Conservation (phyloP, 83 land plant species). For the Larix sibirica region DNA sequence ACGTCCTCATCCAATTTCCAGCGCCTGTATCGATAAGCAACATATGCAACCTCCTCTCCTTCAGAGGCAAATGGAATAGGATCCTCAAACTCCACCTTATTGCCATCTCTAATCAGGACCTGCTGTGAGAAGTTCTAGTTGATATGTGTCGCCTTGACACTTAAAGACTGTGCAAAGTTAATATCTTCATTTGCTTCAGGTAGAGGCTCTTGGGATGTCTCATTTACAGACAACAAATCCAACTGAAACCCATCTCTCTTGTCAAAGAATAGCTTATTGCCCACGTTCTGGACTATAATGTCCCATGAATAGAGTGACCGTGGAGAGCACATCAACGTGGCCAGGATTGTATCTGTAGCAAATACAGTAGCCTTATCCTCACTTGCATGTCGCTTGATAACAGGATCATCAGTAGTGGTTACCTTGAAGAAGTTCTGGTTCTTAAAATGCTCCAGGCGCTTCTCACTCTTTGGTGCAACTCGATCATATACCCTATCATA, state of each 20-base stretch:
- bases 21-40: constrained; percentile 83
- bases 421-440: no score
- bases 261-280: constrained; percentile 93
- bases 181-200: constrained; percentile 96
- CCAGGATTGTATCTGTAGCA: constrained; percentile 87
- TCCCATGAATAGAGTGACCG: constrained; percentile 93
- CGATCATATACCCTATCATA: constrained; percentile 84
- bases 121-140: constrained; percentile 99
- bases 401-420: constrained; percentile 98
- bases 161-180: constrained; percentile 81
- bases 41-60: constrained; percentile 93
- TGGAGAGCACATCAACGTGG: constrained; percentile 90
- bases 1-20: constrained; percentile 95
- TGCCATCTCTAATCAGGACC: constrained; percentile 79
- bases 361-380: constrained; percentile 94
- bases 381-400: constrained; percentile 82
- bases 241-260: constrained; percentile 91
- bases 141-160: constrained; percentile 90
- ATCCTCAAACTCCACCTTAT: constrained; percentile 86
- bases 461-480: constrained; percentile 87
- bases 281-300: constrained; percentile 84
- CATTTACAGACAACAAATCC: constrained; percentile 84
- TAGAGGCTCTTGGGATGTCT: constrained; percentile 82
- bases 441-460: constrained; percentile 79
- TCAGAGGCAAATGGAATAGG: constrained; percentile 92